Evolutionary conservation across 2,329 filamentous ascomycete genomes (phyloP).

Genomic region (Pleomassaria siparia): DNA sequence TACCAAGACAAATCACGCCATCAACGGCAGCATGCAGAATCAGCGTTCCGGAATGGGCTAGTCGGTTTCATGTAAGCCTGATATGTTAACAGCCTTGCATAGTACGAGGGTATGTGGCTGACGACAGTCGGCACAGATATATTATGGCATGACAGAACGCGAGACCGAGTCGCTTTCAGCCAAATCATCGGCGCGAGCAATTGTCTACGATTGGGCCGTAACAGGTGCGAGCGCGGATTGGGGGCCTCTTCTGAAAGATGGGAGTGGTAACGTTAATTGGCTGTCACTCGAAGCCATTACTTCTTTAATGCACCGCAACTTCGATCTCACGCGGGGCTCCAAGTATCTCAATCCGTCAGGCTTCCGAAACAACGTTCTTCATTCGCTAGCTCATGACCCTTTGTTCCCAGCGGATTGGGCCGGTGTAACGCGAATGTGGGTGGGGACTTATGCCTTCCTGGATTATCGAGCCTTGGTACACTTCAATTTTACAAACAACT

Average conservation of each 20-base stretch:
- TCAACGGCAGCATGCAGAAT: conserved; percentile 13
- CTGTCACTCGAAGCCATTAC: conserved; percentile 20
- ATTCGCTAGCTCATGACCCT: conserved; percentile 7
- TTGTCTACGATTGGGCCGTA: conserved; percentile 25
- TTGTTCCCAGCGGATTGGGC: conserved; percentile 21
- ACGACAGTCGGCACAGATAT: conserved; percentile 8
- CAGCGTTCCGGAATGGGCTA: conserved; percentile 19
- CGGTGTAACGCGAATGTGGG: conserved; percentile 18
- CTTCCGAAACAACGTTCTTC: conserved; percentile 17
- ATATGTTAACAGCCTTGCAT: not conserved
- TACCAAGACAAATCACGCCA: conserved; percentile 21
- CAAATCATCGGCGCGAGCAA: conserved; percentile 18
- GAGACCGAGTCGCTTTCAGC: conserved; percentile 16
- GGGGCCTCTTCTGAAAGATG: conserved; percentile 21
- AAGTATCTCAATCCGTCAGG: conserved; percentile 11
- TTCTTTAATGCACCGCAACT: conserved; percentile 23
- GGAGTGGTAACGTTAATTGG: conserved; percentile 21
- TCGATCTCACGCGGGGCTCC: conserved; percentile 8
- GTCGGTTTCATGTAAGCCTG: conserved; percentile 19
- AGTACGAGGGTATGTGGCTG: not conserved
- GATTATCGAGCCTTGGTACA: conserved; percentile 24
- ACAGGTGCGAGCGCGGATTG: conserved; percentile 18
- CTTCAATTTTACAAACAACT: conserved; percentile 20
- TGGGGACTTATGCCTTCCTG: conserved; percentile 26
- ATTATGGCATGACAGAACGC: conserved; percentile 20